phyloP scores from a whole-genome alignment of 495 filamentous ascomycete genomes.

The Penicillium manginii region DNA sequence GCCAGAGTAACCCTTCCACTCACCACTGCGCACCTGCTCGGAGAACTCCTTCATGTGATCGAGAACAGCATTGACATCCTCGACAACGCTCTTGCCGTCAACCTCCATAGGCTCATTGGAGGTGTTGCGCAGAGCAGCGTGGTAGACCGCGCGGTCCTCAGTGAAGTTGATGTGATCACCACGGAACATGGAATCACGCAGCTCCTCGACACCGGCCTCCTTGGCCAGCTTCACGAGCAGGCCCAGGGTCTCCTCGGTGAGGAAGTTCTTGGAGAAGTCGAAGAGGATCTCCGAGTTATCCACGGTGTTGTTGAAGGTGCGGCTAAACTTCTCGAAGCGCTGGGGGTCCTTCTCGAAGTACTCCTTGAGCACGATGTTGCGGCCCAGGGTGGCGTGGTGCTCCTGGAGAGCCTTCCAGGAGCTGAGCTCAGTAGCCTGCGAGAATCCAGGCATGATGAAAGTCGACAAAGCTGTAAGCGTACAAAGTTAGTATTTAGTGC shows the following conservation, averaged over 20 bases:
- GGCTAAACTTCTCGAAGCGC: slow-evolving; percentile 89
- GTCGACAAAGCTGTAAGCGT: slow-evolving; percentile 20
- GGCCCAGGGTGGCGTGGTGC: slow-evolving; percentile 81
- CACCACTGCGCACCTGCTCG: slow-evolving; percentile 88
- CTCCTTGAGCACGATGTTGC: slow-evolving; percentile 89
- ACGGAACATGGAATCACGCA: slow-evolving; percentile 94
- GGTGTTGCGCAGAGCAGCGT: slow-evolving; percentile 89
- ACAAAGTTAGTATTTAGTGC: slow-evolving; percentile 29
- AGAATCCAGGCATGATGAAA: slow-evolving; percentile 59
- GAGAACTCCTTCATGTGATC: slow-evolving; percentile 98
- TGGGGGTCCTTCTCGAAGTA: slow-evolving; percentile 85
- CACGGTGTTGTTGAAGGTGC: slow-evolving; percentile 77
- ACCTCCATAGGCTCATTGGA: slow-evolving; percentile 86
- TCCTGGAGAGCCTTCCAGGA: slow-evolving; percentile 88
- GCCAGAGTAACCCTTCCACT: slow-evolving; percentile 98
- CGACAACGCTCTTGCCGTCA: slow-evolving; percentile 93
- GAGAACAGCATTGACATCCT: slow-evolving; percentile 87
- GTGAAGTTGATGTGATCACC: slow-evolving; percentile 99
- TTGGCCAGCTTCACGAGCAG: slow-evolving; percentile 86
- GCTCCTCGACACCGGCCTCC: slow-evolving; percentile 87
- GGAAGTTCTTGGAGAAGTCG: slow-evolving; percentile 98
- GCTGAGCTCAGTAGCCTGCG: slow-evolving; percentile 77
- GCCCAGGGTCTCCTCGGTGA: slow-evolving; percentile 89
- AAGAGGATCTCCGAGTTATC: slow-evolving; percentile 87
- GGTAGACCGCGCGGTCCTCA: slow-evolving; percentile 94